Base-by-base conservation (phyloP, 805 yeast genomes). In the Myxozyma lipomycoides region DNA sequence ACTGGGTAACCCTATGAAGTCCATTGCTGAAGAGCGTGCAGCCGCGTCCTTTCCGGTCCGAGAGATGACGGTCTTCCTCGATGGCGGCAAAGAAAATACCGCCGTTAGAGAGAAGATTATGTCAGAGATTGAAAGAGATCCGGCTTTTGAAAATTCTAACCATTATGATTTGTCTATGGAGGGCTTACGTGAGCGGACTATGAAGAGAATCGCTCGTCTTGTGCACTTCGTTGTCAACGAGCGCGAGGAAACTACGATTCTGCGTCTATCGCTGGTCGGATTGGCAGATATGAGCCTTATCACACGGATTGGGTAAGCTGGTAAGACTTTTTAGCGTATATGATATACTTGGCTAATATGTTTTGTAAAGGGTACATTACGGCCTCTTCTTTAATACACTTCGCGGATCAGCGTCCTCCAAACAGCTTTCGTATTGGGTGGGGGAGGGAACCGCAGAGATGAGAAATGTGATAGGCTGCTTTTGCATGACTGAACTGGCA, bases 401-500 rank as follows among this genome's bases (percentile, higher is more conserved):
- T 50, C 79, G 83, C 60, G 96, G 96, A 55, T 84, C 86, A 61
- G 98, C 96, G 58, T 84, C 97, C 6, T 76, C 79, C 30, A 86
- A 81, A 50, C 98, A 90, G 73, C 77, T 83, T 61, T 73, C 80
- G 39, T 91, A 83, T 70, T 90, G 97, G 97, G 77, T 88, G 46
- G 70, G 74, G 52, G 62, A 60, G 22, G 76, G 76, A 26, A 73
- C 74, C 4, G 66, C 63, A 2, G 58, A 61, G 41, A 58, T 71
- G 36, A 53, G 56, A 28, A 65, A 69, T 47, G 63, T 73, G 43
- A 84, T 82, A 63, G 96, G 96, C 24, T 89, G 96, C 69, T 88
- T 88, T 70, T 84, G 53, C 41, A 88, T 88, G 96, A 89, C 96
- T 15, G 96, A 88, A 70, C 67, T 88, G 61, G 95, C 87, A 5